A percentile compares a stretch with the other conserved stretches of the same genome.
These are phyloP conservation scores for Schizophyllum commune DNA, from an alignment of 1,284 basidiomycete genomes.

Conservation along the genomic window DNA sequence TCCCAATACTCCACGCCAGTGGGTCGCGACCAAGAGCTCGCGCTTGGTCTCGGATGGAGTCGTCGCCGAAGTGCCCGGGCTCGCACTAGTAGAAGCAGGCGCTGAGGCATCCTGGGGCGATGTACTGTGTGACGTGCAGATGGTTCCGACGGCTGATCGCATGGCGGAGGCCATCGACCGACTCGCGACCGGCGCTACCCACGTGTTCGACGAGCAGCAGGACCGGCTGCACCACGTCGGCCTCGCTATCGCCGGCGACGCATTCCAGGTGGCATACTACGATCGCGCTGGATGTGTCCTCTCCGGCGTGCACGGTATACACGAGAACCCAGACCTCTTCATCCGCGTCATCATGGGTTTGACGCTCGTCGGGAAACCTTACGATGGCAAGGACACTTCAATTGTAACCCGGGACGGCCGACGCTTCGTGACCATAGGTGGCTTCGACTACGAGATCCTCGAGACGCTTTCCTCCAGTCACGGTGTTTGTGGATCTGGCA, in stretches of 20 bases:
- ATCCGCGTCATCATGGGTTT: conserved; percentile 1
- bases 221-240: conserved; percentile 2
- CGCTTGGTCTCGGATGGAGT: background rate
- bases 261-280: background rate
- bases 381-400: conserved; percentile 1
- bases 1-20: background rate
- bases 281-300: conserved; percentile 1
- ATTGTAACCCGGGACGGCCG: background rate
- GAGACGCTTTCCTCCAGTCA: conserved; percentile 1
- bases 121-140: background rate
- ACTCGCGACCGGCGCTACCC: conserved; percentile 1
- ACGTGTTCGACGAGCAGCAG: conserved; percentile 1
- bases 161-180: background rate
- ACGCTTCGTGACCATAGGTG: conserved; percentile 1
- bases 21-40: background rate
- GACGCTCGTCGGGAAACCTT: background rate
- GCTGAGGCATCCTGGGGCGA: background rate
- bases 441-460: conserved; percentile 2
- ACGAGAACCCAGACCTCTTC: conserved; percentile 1
- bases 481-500: conserved; percentile 1
- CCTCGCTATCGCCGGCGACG: background rate
- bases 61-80: background rate
- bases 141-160: background rate
- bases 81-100: background rate
- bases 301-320: background rate